Percentiles rank a stretch among this genome's conserved stretches.
phyloP scores from a whole-genome alignment of 179 eudicot genomes.

The Pouteria campechiana region DNA sequence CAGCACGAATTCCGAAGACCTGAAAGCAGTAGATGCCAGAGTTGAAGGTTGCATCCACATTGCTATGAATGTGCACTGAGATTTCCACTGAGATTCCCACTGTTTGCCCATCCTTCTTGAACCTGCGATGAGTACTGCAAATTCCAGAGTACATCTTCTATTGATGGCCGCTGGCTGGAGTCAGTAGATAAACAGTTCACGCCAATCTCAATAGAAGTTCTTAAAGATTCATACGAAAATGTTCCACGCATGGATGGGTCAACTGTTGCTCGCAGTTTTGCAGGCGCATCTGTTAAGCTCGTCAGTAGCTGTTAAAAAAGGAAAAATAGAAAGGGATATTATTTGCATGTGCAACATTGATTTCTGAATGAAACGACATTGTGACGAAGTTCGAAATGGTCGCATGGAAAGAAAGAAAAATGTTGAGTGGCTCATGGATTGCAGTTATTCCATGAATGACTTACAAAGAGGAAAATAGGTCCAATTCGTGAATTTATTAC shows the following conservation, averaged over 20 bases:
- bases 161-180: constrained; percentile 53
- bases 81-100: constrained; percentile 66
- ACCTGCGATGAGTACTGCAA: constrained; percentile 87
- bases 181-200: constrained; percentile 58
- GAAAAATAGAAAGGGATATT: not conserved
- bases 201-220: constrained; percentile 57
- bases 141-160: constrained; percentile 92
- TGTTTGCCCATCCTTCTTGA: constrained; percentile 83
- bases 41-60: too few species aligned
- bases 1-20: too few species aligned
- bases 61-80: too few species aligned
- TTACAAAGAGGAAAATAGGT: not conserved
- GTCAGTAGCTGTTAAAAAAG: constrained; percentile 45
- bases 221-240: constrained; percentile 66
- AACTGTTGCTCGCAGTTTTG: constrained; percentile 36
- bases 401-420: not conserved
- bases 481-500: constrained; percentile 17
- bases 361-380: not conserved
- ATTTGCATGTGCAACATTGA: too few species aligned
- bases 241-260: constrained; percentile 69
- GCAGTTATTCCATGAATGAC: too few species aligned
- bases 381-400: not conserved
- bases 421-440: too few species aligned
- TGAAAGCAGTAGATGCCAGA: too few species aligned
- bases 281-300: constrained; percentile 60